Percentiles rank a stretch among this genome's conserved stretches.
These are phyloP conservation scores for Penicillium glabrum DNA, from an alignment of 2,329 filamentous ascomycete genomes.

Conservation along the genomic window DNA sequence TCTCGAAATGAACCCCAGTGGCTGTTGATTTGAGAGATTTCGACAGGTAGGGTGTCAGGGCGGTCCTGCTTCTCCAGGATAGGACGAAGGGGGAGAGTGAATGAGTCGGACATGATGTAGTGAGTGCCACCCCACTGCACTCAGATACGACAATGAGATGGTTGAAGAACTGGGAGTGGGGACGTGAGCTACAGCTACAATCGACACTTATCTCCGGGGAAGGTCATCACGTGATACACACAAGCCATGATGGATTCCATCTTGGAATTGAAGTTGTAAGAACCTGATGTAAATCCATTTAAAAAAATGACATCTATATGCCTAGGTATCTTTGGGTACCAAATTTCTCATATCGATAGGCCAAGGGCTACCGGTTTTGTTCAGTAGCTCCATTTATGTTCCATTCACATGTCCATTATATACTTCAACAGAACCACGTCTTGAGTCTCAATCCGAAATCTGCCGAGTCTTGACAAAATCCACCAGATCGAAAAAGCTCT, in stretches of 20 bases:
- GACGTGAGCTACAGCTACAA: not conserved
- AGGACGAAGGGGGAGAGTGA: constrained; percentile 63
- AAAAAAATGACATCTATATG: not conserved
- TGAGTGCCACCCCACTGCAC: not conserved
- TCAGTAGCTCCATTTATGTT: too few relatives aligned
- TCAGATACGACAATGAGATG: not conserved
- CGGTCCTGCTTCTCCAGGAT: constrained; percentile 48
- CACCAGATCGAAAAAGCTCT: constrained; percentile 59
- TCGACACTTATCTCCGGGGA: not conserved
- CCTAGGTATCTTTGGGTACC: too few relatives aligned
- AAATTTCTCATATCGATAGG: too few relatives aligned
- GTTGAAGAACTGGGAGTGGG: not conserved
- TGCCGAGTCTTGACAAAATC: constrained; percentile 46
- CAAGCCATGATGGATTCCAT: not conserved
- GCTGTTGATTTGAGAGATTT: constrained; percentile 75
- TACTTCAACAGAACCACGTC: not conserved
- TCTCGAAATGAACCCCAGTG: constrained; percentile 80
- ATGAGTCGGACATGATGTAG: constrained; percentile 38
- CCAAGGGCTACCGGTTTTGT: too few relatives aligned
- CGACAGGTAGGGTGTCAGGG: constrained; percentile 64
- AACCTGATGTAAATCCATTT: not conserved
- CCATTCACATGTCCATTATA: not conserved
- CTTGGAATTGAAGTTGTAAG: not conserved
- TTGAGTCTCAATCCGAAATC: not conserved
- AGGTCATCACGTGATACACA: not conserved